Evolutionary conservation across 2,329 filamentous ascomycete species (phyloP).

Genomic region (Nigrospora oryzae): DNA sequence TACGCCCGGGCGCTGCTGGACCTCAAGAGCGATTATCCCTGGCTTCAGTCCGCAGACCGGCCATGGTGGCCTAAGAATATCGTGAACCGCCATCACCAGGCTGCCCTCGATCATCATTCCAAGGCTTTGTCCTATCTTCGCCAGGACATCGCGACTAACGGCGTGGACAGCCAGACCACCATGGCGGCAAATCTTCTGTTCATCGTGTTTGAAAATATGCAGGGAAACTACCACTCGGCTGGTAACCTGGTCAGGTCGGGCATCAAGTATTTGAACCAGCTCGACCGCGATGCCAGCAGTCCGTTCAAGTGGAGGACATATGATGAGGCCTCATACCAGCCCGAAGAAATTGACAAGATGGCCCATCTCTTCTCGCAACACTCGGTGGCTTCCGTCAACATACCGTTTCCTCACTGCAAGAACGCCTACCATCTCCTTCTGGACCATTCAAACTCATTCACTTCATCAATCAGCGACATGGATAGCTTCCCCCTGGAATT

Average conservation of each 20-base stretch:
- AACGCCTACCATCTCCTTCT: slow-evolving; percentile 16
- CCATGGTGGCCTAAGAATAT: slow-evolving; percentile 13
- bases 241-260: slow-evolving; percentile 15
- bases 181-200: slow-evolving; percentile 18
- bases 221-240: slow-evolving; percentile 18
- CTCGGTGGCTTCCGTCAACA: slow-evolving; percentile 11
- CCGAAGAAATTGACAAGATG: slow-evolving; percentile 16
- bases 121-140: slow-evolving; percentile 14
- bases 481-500: not conserved
- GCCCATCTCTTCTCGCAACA: slow-evolving; percentile 15
- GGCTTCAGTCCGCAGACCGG: slow-evolving; percentile 4
- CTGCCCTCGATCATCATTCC: slow-evolving; percentile 15
- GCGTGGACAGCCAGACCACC: slow-evolving; percentile 11
- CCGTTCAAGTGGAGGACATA: not conserved
- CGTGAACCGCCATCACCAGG: slow-evolving; percentile 14
- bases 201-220: slow-evolving; percentile 20
- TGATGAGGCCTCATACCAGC: not conserved
- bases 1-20: slow-evolving; percentile 16
- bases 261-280: slow-evolving; percentile 14
- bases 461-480: slow-evolving; percentile 4
- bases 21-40: slow-evolving; percentile 8
- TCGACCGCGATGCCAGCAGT: slow-evolving; percentile 5
- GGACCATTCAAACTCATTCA: not conserved
- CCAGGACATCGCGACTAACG: slow-evolving; percentile 11
- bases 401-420: slow-evolving; percentile 16